A percentile compares a stretch with the other conserved stretches of the same genome.
Evolutionary conservation across 2,329 filamentous ascomycete species (phyloP).

Genomic region (Aspergillus sp.): DNA sequence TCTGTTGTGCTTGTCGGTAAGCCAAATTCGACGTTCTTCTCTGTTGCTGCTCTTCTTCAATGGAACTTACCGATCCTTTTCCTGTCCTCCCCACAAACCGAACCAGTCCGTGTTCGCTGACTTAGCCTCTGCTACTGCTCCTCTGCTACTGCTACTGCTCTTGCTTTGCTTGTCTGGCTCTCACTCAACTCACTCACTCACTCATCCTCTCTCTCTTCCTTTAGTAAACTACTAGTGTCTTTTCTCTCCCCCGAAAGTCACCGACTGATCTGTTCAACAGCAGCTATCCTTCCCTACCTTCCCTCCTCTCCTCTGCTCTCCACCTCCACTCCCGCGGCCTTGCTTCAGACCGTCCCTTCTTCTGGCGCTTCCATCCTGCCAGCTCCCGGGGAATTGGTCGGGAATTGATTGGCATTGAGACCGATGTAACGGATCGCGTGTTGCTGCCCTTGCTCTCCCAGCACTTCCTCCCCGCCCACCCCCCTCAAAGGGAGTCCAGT

Average conservation of each 20-base stretch:
- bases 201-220: not conserved
- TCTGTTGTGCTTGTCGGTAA: not conserved
- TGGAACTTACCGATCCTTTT: not conserved
- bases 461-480: constrained; percentile 18
- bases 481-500: constrained; percentile 16
- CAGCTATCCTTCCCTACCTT: no score
- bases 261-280: not conserved
- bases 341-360: constrained; percentile 1
- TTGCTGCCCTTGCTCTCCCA: constrained; percentile 25
- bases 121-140: not conserved
- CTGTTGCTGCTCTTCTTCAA: not conserved
- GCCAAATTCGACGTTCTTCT: not conserved
- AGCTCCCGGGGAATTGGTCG: constrained; percentile 14
- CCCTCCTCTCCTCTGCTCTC: not conserved
- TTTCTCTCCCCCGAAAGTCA: not conserved
- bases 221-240: not conserved
- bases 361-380: constrained; percentile 5
- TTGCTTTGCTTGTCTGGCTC: not conserved
- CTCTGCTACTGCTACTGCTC: no score
- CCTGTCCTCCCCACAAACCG: constrained; percentile 2
- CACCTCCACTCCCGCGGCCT: not conserved
- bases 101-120: constrained; percentile 1
- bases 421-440: constrained; percentile 29
- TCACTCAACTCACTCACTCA: not conserved
- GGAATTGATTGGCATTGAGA: constrained; percentile 21